phyloP scores from a whole-genome alignment of 78 protist genomes.

The Guillardia theta region DNA sequence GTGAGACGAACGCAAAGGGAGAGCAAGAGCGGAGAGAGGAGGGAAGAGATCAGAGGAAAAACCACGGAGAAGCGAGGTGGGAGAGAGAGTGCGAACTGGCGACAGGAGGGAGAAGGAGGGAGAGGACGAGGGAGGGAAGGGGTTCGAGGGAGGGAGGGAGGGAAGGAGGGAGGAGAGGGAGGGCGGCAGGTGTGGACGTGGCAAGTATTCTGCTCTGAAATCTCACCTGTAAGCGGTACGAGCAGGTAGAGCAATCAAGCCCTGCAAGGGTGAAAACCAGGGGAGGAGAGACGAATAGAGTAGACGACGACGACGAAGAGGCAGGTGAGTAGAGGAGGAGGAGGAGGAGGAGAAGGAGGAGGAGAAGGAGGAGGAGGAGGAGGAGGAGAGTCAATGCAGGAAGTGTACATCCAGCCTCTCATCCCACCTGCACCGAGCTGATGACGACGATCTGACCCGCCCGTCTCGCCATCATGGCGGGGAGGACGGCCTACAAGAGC shows the following conservation, averaged over 20 bases:
- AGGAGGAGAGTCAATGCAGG: too few relatives aligned
- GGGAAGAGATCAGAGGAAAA: background rate
- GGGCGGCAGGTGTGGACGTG: background rate
- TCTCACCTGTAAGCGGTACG: slow-evolving; percentile 23
- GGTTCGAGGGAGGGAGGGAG: background rate
- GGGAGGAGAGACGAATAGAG: too few relatives aligned
- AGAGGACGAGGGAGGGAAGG: background rate
- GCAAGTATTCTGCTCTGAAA: background rate
- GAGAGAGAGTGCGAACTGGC: background rate
- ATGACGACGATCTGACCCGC: slow-evolving; percentile 34
- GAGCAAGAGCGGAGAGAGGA: background rate
- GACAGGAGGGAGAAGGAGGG: background rate
- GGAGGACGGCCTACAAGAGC: background rate
- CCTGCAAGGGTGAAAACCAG: too few relatives aligned
- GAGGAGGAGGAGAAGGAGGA: too few relatives aligned
- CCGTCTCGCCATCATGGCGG: background rate
- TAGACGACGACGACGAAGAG: too few relatives aligned
- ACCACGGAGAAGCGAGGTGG: background rate
- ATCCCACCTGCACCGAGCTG: slow-evolving; percentile 26
- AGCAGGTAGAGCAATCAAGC: background rate
- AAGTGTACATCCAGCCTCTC: too few relatives aligned
- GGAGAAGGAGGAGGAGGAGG: too few relatives aligned
- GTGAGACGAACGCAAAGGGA: background rate
- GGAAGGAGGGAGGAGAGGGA: background rate
- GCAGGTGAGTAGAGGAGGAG: too few relatives aligned